phyloP scores from a whole-genome alignment of 768 basidiomycete genomes.

The Scleroderma bovista region DNA sequence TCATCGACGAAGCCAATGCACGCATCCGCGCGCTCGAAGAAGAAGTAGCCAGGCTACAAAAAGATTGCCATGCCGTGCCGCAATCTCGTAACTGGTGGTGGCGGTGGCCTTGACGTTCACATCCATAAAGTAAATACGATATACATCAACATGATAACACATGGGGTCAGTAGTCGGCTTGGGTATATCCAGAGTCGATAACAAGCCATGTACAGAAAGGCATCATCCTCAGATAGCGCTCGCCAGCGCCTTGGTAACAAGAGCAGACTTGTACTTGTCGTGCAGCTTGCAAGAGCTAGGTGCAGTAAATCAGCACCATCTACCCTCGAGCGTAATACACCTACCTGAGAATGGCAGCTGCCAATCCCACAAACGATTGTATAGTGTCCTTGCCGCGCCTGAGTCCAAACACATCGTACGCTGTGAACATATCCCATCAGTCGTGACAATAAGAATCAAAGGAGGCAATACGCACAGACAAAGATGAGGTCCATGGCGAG shows the following conservation, averaged over 20 bases:
- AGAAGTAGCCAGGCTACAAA: conserved; percentile 43
- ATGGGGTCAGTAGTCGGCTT: too few relatives aligned
- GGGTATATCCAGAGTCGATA: neutral
- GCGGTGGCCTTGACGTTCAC: conserved; percentile 5
- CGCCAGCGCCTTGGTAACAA: conserved; percentile 44
- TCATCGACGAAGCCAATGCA: conserved; percentile 53
- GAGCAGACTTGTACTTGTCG: conserved; percentile 58
- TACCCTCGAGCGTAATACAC: conserved; percentile 4
- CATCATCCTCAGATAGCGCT: conserved; percentile 14
- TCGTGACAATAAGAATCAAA: conserved; percentile 18
- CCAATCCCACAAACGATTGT: conserved; percentile 62
- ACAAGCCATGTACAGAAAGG: neutral
- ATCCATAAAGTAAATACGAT: neutral
- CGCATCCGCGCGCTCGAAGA: conserved; percentile 53
- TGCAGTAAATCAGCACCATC: conserved; percentile 2
- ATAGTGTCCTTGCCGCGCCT: conserved; percentile 54
- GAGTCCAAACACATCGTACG: conserved; percentile 74
- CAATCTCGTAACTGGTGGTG: conserved; percentile 18
- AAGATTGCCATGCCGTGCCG: conserved; percentile 4
- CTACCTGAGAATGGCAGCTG: conserved; percentile 71
- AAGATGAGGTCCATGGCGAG: conserved; percentile 82
- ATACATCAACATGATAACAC: too few relatives aligned
- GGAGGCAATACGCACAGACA: conserved; percentile 52
- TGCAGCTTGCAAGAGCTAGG: conserved; percentile 67
- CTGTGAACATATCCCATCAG: conserved; percentile 31